phyloP scores from a whole-genome alignment of 371 early-diverging fungal genomes.

The Syncephalastrum racemosum region DNA sequence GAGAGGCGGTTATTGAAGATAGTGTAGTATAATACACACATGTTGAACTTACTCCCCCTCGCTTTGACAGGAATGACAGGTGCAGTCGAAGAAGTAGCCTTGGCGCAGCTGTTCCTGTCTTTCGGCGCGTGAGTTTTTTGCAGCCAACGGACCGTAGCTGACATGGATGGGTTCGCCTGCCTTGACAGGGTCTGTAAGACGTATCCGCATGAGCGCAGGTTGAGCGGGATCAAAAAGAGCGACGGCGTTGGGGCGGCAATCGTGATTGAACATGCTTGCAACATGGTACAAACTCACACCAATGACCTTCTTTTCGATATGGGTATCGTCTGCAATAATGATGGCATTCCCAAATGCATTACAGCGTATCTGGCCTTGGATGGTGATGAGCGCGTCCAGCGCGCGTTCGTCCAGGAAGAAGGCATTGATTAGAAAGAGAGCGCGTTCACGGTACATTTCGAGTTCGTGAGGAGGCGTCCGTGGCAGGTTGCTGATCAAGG shows the following conservation, averaged over 20 bases:
- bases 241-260: conserved; percentile 78
- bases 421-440: no score
- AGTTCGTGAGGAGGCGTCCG: no score
- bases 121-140: conserved; percentile 2
- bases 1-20: background rate
- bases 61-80: conserved; percentile 22
- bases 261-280: conserved; percentile 82
- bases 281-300: conserved; percentile 27
- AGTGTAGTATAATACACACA: background rate
- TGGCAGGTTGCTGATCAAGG: no score
- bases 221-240: conserved; percentile 45
- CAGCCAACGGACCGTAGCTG: conserved; percentile 37
- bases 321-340: conserved; percentile 1
- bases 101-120: conserved; percentile 18
- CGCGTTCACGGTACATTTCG: no score
- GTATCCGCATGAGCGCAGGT: background rate
- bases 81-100: conserved; percentile 31
- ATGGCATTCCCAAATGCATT: conserved; percentile 21
- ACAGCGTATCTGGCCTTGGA: conserved; percentile 28
- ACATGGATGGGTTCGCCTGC: background rate
- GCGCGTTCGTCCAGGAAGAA: conserved; percentile 13
- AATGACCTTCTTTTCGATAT: background rate
- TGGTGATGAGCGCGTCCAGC: conserved; percentile 16
- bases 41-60: conserved; percentile 9
- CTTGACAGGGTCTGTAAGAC: background rate